Evolutionary conservation across 495 filamentous ascomycete genomes (phyloP).

Genomic region (Penicillium cinerascens): DNA sequence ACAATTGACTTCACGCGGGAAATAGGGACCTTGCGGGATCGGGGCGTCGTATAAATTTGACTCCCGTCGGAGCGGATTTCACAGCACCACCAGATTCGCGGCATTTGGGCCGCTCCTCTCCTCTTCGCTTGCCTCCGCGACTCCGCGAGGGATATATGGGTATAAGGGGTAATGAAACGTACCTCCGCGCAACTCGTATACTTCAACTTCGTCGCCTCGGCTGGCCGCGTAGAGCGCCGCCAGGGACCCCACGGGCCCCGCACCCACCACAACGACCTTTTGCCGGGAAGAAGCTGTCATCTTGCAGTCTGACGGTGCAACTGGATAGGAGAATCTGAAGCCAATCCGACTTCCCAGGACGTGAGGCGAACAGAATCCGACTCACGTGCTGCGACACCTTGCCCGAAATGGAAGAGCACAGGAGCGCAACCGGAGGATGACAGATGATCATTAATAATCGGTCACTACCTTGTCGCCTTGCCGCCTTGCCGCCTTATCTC

Average conservation of each 20-base stretch:
- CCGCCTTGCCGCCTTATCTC: not conserved
- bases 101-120: not conserved
- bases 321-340: not conserved
- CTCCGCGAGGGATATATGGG: constrained; percentile 1
- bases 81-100: not conserved
- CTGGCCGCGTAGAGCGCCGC: constrained; percentile 89
- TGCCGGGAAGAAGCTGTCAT: constrained; percentile 35
- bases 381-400: constrained; percentile 26
- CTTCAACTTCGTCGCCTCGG: constrained; percentile 81
- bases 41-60: constrained; percentile 4
- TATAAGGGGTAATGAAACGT: constrained; percentile 31
- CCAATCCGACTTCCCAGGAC: not conserved
- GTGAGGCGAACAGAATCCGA: constrained; percentile 6
- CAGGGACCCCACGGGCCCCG: constrained; percentile 88
- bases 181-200: constrained; percentile 94
- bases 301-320: constrained; percentile 11
- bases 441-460: not conserved
- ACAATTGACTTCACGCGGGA: not conserved
- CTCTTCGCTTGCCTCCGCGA: not conserved
- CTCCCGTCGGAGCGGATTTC: not conserved
- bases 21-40: constrained; percentile 17
- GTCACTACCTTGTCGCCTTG: not conserved
- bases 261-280: constrained; percentile 82
- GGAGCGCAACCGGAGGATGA: not conserved
- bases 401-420: not conserved